Evolutionary conservation across 805 yeast species (phyloP), one percentile per base, ranked within the genome.

Genomic region (Teunomyces atbi): DNA sequence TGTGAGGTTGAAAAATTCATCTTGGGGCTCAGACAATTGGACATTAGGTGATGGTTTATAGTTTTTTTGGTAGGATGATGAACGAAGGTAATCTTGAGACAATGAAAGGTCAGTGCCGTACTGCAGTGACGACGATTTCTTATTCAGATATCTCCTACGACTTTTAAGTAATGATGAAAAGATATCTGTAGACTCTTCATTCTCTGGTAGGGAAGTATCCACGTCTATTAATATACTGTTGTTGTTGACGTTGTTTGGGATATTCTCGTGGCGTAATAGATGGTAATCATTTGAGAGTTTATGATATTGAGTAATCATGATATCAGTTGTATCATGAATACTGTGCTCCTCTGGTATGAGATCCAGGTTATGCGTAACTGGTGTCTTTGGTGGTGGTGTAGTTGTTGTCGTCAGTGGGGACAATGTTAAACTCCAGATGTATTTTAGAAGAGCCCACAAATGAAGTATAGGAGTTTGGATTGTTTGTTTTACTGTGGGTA

Each of bases 31-130:
- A 5, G 12, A 33, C 4, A 21, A 10, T 23, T 30, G 19, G 2
- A 11, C 26, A 12, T 8, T 23, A 16, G 57, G 51, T 5, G 74
- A 68, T n/a, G 69, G 58, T 34, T 53, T 55, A 42, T 67, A 67
- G 23, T 68, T 59, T 5, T 73, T 60, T 61, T 49, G 61, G 65
- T 13, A 71, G 55, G 42, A 57, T 53, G 55, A 38, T 5, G 49
- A 44, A 7, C 53, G 47, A 27, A 49, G 32, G 23, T 45, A 36
- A 18, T 32, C 21, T 38, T 56, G 56, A 50, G 35, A 61, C 39
- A 45, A 20, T 16, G 44, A 35, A 41, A 72, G 64, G 2, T 60
- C 49, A 1, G 74, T 68, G 3, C 78, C 78, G 47, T 74, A 74
- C 23, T 67, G 65, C 18, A 6, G 28, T 12, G 39, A 20, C n/a